Conservation (phyloP, 331 rosid genomes). For the Cydonia oblonga region DNA sequence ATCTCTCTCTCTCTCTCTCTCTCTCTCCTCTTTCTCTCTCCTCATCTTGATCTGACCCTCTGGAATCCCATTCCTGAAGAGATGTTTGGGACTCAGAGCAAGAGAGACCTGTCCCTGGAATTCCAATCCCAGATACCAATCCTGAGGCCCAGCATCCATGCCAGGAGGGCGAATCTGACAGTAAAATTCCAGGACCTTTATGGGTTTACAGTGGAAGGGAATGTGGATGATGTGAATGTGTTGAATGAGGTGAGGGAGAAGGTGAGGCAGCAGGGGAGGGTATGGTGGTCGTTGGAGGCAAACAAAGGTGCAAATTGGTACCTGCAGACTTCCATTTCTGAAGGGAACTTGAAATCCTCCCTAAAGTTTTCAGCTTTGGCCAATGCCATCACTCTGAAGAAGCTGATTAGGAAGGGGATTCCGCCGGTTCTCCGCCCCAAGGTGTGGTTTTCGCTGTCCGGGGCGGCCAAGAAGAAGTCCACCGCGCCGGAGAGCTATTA, state of each 20-base stretch:
- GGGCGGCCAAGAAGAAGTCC: conserved; percentile 97
- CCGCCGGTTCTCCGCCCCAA: conserved; percentile 94
- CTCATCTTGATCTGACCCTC: conserved; percentile 27
- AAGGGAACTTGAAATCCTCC: conserved; percentile 72
- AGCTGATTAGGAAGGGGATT: conserved; percentile 81
- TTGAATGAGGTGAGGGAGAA: conserved; percentile 93
- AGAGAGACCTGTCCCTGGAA: conserved; percentile 74
- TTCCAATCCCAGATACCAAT: conserved; percentile 69
- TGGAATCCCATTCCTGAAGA: conserved; percentile 12
- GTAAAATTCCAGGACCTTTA: conserved; percentile 98
- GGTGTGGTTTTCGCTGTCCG: conserved; percentile 92
- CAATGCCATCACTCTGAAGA: conserved; percentile 82
- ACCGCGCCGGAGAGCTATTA: conserved; percentile 95
- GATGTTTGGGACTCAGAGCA: conserved; percentile 76
- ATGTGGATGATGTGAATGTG: conserved; percentile 96
- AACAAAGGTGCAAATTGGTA: conserved; percentile 97
- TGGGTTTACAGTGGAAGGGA: conserved; percentile 91
- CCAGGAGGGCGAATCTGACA: conserved; percentile 81
- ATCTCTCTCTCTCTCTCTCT: background rate
- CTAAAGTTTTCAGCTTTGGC: conserved; percentile 66
- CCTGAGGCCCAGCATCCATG: conserved; percentile 89
- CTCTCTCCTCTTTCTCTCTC: background rate
- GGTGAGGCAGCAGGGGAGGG: conserved; percentile 89
- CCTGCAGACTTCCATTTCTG: conserved; percentile 55
- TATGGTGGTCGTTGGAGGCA: conserved; percentile 98